Base-by-base conservation (phyloP, 768 basidiomycete genomes). In the Leccinum truebloodii region DNA sequence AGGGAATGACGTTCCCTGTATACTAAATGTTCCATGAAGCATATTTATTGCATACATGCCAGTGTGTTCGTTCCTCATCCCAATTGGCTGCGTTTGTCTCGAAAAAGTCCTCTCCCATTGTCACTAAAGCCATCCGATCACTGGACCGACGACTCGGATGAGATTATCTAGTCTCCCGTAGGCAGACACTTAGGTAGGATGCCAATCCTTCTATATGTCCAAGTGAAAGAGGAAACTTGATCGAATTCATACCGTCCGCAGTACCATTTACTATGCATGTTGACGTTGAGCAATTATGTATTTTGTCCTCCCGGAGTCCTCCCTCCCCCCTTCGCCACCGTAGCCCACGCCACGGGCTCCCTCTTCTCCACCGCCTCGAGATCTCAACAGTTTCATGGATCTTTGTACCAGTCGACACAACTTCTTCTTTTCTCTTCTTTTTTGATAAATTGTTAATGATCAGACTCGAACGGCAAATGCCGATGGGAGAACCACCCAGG, bases 211-310 rank as follows among this genome's bases (percentile, higher is more conserved):
- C 30, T 16, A 18, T 18, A 7, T 18, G 16, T 39, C 37, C 16
- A 16, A 39, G 39, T 18, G 18, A n/a, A 41, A 8, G 39, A 41
- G 18, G 39, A 41, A n/a, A n/a, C 39, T 41, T 8, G 18, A 41
- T n/a, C 39, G 8, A 9, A 41, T 41, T 41, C 39, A 41, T 41
- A 2, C 12, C 13, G 35, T 14, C 35, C 13, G 35, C 35, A 14
- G 35, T 5, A 35, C 35, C 35, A 35, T 35, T 35, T 13, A 26
- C 26, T 26, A 35, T 5, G 34, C 34, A 65, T 58, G 65, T 39
- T 61, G 46, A 65, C 59, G 57, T 59, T 37, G 52, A 35, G 37
- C 7, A 20, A 34, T 63, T 48, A 57, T 57, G 58, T 53, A 50
- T 35, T 35, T 35, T 35, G 6, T 14, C 34, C 34, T 35, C 35